These are phyloP conservation scores for Inga oerstediana DNA, from an alignment of 306 rosid species.

Conservation along the genomic window DNA sequence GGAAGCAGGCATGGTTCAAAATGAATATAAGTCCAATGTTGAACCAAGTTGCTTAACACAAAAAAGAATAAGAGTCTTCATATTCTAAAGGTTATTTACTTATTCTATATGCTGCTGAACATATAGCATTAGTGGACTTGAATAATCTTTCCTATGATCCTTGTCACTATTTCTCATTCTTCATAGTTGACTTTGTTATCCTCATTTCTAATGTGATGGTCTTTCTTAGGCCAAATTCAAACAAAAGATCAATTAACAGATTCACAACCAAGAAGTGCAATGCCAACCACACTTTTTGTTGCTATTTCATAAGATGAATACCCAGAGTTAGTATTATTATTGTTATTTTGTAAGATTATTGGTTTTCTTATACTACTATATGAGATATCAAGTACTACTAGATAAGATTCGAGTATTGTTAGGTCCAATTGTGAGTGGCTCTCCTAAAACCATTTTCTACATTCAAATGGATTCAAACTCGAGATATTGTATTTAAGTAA, in stretches of 20 bases:
- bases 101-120: too few relatives aligned
- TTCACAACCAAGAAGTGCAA: neutral
- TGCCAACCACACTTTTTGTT: neutral
- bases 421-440: neutral
- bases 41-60: too few relatives aligned
- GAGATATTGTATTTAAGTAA: neutral
- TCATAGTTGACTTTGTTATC: neutral
- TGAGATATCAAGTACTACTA: neutral
- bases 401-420: too few relatives aligned
- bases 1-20: neutral
- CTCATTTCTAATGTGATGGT: neutral
- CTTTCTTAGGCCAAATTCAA: neutral
- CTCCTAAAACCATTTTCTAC: neutral
- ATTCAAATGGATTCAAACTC: too few relatives aligned
- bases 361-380: too few relatives aligned
- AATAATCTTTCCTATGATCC: neutral
- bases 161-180: neutral
- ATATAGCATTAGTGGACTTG: neutral
- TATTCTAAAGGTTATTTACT: neutral
- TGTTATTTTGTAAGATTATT: too few relatives aligned
- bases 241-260: neutral
- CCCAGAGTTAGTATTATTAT: too few relatives aligned
- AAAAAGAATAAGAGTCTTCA: neutral
- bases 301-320: too few relatives aligned
- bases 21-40: too few relatives aligned